A percentile compares a stretch with the other conserved stretches of the same genome.
Conservation (phyloP, 2,329 filamentous ascomycete species). For the Fusarium mexicanum region DNA sequence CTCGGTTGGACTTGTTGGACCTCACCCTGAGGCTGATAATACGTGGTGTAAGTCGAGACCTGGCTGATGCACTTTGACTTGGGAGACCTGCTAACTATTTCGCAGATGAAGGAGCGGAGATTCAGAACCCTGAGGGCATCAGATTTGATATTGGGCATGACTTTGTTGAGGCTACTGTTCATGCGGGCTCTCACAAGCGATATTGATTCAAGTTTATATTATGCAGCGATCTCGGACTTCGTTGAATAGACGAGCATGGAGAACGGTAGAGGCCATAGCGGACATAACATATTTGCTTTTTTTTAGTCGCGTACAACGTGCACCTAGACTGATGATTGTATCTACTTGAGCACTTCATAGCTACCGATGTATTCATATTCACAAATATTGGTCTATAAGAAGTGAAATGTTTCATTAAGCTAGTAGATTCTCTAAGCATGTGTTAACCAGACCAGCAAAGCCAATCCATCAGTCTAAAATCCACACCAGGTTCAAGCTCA, state of each 20-base stretch:
- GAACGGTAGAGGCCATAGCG: fast-evolving
- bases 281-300: fast-evolving
- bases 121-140: background rate
- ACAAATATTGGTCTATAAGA: background rate
- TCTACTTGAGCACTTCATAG: no score
- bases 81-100: background rate
- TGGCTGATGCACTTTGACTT: fast-evolving
- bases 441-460: background rate
- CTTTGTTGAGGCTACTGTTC: background rate
- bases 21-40: slow-evolving; percentile 5
- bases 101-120: background rate
- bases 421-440: background rate
- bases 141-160: slow-evolving; percentile 3
- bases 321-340: background rate
- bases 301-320: fast-evolving
- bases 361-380: background rate
- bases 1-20: slow-evolving; percentile 11
- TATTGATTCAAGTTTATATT: background rate
- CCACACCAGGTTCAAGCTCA: background rate
- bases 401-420: background rate
- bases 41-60: background rate
- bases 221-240: background rate
- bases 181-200: background rate
- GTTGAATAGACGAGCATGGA: fast-evolving
- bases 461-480: background rate